Percentiles rank a stretch among this genome's conserved stretches.
Evolutionary conservation across 2,329 filamentous ascomycete genomes (phyloP).

Genomic region (Colletotrichum endophyticum): DNA sequence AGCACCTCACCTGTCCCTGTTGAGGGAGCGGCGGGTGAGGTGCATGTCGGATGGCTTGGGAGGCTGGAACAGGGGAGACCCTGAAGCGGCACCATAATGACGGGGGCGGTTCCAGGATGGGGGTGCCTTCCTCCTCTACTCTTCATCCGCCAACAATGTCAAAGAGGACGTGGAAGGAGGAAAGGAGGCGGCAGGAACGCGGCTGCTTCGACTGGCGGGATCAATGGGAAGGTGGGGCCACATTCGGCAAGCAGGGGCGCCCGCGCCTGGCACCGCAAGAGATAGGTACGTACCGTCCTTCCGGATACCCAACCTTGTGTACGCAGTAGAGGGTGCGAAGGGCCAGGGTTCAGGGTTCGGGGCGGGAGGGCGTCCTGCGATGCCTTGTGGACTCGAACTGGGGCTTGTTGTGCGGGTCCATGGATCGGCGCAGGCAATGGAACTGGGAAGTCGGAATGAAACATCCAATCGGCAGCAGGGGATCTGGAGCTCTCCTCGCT

Average conservation of each 20-base stretch:
- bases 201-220: neutral
- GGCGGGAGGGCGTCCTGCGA: neutral
- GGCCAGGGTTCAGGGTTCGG: neutral
- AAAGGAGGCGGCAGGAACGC: neutral
- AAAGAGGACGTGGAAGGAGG: neutral
- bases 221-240: neutral
- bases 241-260: neutral
- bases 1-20: neutral
- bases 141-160: neutral
- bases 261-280: too few relatives aligned
- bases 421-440: constrained; percentile 2
- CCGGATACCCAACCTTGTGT: too few relatives aligned
- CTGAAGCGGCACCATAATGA: neutral
- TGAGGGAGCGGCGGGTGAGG: too few relatives aligned
- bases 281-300: neutral
- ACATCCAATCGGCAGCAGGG: neutral
- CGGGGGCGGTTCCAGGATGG: neutral
- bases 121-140: neutral
- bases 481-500: neutral
- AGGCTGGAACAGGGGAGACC: neutral
- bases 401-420: neutral
- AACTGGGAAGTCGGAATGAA: neutral
- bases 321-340: neutral
- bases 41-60: neutral
- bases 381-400: neutral